Percentiles rank a stretch among this genome's conserved stretches.
Evolutionary conservation across 345 rosid genomes (phyloP).

Genomic region (Adansonia digitata): DNA sequence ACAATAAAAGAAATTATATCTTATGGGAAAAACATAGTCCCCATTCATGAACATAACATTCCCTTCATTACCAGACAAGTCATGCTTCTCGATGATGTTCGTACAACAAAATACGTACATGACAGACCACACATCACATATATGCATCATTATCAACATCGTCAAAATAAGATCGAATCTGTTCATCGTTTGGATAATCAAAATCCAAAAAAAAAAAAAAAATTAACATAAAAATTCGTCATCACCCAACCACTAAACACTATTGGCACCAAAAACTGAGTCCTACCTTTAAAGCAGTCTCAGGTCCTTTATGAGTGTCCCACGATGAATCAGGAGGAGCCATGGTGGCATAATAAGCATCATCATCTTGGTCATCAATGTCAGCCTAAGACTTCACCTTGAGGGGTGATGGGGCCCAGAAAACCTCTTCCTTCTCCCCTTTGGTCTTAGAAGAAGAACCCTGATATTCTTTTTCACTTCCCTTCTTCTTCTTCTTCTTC

Average conservation of each 20-base stretch:
- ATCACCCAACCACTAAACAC: neutral
- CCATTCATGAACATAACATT: neutral
- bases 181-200: neutral
- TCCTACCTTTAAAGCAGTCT: constrained; percentile 22
- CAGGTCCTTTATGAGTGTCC: constrained; percentile 23
- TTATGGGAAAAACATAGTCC: neutral
- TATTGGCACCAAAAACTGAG: neutral
- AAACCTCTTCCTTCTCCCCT: constrained; percentile 26
- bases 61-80: neutral
- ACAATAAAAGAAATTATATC: neutral
- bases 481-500: constrained; percentile 58
- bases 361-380: constrained; percentile 45
- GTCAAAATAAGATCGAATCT: neutral
- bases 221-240: neutral
- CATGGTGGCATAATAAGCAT: constrained; percentile 36
- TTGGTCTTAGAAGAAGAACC: constrained; percentile 19
- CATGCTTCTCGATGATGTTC: neutral
- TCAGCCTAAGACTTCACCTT: constrained; percentile 42
- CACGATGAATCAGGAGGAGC: constrained; percentile 25
- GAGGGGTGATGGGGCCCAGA: constrained; percentile 42
- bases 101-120: neutral
- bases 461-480: constrained; percentile 19
- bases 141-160: neutral
- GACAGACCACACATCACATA: neutral
- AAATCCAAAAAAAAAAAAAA: neutral